These are phyloP conservation scores for Phoma sp. DNA, from an alignment of 2,329 filamentous ascomycete genomes.

Conservation along the genomic window DNA sequence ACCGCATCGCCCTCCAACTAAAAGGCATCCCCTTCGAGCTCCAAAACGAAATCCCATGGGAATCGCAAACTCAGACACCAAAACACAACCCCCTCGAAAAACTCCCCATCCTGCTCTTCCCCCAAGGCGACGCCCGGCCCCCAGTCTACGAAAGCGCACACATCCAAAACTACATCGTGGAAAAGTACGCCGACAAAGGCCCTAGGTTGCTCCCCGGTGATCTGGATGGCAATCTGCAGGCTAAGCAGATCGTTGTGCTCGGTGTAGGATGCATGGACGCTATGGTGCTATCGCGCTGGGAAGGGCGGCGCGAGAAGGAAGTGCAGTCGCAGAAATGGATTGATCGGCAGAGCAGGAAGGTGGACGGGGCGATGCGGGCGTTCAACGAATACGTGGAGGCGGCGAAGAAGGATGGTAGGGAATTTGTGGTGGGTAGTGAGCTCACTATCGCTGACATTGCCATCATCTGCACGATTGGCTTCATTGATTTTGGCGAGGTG, in stretches of 20 bases:
- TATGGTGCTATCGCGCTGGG: conserved; percentile 21
- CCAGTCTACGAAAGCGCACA: conserved; percentile 27
- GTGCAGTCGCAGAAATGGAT: conserved; percentile 18
- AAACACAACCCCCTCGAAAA: conserved; percentile 52
- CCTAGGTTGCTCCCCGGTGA: conserved; percentile 19
- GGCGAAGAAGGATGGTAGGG: conserved; percentile 12
- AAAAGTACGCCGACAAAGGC: conserved; percentile 18
- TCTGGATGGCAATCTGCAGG: conserved; percentile 15
- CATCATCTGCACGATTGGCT: conserved; percentile 18
- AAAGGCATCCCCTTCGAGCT: conserved; percentile 51
- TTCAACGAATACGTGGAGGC: conserved; percentile 16
- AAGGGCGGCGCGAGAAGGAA: conserved; percentile 13
- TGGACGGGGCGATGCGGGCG: conserved; percentile 21
- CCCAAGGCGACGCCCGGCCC: conserved; percentile 6
- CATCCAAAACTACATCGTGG: conserved; percentile 25
- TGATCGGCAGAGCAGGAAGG: conserved; percentile 21
- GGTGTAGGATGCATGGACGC: conserved; percentile 25
- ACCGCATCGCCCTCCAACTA: conserved; percentile 49
- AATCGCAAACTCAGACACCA: conserved; percentile 48
- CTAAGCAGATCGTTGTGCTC: conserved; percentile 23
- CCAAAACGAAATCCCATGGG: conserved; percentile 53
- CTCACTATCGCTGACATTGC: conserved; percentile 27
- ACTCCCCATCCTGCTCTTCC: conserved; percentile 47
- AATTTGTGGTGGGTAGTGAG: conserved; percentile 19
- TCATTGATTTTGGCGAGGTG: conserved; percentile 18